phyloP scores from a whole-genome alignment of 371 early-diverging fungal genomes.

The Mortierella sp. region DNA sequence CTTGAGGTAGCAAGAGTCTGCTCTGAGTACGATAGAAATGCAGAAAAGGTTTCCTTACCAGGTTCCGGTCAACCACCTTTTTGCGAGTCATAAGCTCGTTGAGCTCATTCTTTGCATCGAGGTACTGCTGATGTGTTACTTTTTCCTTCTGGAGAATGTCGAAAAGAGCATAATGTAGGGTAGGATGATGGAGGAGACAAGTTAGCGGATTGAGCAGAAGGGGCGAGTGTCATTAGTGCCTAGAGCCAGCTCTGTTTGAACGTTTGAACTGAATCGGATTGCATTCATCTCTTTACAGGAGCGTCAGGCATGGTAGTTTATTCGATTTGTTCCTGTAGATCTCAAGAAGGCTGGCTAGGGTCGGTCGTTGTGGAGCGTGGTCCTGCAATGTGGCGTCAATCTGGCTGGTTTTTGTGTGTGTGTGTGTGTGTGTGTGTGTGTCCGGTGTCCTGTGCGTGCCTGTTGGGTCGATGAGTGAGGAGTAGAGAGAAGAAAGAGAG shows the following conservation, averaged over 20 bases:
- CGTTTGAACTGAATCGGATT: too few species aligned
- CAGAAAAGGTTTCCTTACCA: constrained; percentile 52
- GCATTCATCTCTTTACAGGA: constrained; percentile 11
- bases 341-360: not conserved
- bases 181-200: not conserved
- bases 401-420: not conserved
- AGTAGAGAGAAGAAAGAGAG: not conserved
- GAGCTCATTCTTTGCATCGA: constrained; percentile 68
- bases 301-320: constrained; percentile 25
- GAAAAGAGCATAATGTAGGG: too few species aligned
- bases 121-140: constrained; percentile 67
- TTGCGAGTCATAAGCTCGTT: constrained; percentile 67
- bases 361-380: not conserved
- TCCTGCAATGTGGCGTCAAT: not conserved
- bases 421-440: not conserved
- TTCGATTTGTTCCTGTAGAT: not conserved
- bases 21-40: too few species aligned
- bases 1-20: too few species aligned
- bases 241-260: too few species aligned
- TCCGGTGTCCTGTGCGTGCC: too few species aligned
- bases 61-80: constrained; percentile 68
- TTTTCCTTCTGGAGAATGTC: constrained; percentile 30
- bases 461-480: not conserved
- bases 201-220: not conserved
- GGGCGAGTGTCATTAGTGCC: too few species aligned